Base-by-base conservation (phyloP, 202 grass and related monocot species). In the Alloteropsis angusta region DNA sequence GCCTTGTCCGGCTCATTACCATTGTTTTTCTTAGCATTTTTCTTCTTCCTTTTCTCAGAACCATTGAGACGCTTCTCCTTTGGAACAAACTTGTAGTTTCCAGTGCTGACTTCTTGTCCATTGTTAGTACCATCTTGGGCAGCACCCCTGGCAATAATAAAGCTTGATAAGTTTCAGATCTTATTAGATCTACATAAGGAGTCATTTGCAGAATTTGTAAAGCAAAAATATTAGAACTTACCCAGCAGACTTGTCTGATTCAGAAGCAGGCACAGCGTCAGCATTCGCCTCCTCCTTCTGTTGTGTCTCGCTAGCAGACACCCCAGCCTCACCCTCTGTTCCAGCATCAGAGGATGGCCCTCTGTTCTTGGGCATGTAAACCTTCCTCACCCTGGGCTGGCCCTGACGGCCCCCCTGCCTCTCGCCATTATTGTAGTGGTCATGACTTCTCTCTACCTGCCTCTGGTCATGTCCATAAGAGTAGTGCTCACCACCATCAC, bases 1-100 rank as follows among this genome's bases (percentile, higher is more conserved):
- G 7, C 38, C 38, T 45, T 59, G 0, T 58, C 65, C 0, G 9
- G 1, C 21, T 25, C 65, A 44, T 16, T 58, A 8, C 7, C 77
- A 2, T 23, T 4, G 22, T 16, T 68, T 18, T 67, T 79, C 36
- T 57, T 57, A 28, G 37, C 28, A 38, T 15, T 69, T 4, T 34
- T 80, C 10, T 5, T 18, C 41, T 85, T 81, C 82, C 30, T 88
- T 72, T 72, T 88, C 15, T 7, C 1, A 12, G 86, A 88, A 18
- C 86, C 82, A 9, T 1, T 80, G 32, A 76, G 1, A 1, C 28
- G 28, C 3, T 3, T 17, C 14, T 30, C 2, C 69, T 43, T 57
- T 14, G 0, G 0, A 7, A 36, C 19, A 17, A 12, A 9, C 0
- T 0, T 21, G 6, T 17, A n/a, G 0, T 19, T 42, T 52, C 42